Evolutionary conservation across 306 rosid species (phyloP).

Genomic region (Ceratonia siliqua): DNA sequence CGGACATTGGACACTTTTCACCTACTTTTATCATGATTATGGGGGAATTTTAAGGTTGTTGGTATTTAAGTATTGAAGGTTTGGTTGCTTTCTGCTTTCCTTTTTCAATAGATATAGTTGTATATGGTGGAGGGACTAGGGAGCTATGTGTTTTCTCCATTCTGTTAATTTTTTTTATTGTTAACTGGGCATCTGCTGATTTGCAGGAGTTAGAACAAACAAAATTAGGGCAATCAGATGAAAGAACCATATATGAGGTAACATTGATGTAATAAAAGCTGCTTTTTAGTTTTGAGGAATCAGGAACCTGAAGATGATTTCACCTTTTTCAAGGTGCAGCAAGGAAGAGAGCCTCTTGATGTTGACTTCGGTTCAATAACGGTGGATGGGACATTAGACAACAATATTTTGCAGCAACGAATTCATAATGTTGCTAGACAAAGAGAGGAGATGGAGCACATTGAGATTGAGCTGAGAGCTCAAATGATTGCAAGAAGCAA

Average conservation of each 20-base stretch:
- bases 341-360: conserved; percentile 90
- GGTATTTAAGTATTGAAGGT: neutral
- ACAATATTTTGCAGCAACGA: conserved; percentile 70
- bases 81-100: conserved; percentile 1
- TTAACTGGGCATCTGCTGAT: conserved; percentile 23
- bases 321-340: conserved; percentile 85
- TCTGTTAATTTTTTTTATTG: neutral
- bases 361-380: conserved; percentile 82
- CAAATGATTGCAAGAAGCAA: conserved; percentile 88
- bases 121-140: neutral
- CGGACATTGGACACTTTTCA: too few relatives aligned
- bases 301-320: conserved; percentile 49
- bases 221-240: conserved; percentile 80
- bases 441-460: conserved; percentile 71
- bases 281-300: conserved; percentile 33
- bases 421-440: conserved; percentile 67
- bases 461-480: conserved; percentile 83
- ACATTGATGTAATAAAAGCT: conserved; percentile 43
- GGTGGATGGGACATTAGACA: conserved; percentile 67
- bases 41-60: too few relatives aligned
- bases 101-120: neutral
- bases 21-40: too few relatives aligned
- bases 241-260: conserved; percentile 95
- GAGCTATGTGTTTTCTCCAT: neutral
- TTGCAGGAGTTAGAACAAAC: conserved; percentile 67